Base-by-base conservation (phyloP, 495 filamentous ascomycete genomes). In the Penicillium argentinense region DNA sequence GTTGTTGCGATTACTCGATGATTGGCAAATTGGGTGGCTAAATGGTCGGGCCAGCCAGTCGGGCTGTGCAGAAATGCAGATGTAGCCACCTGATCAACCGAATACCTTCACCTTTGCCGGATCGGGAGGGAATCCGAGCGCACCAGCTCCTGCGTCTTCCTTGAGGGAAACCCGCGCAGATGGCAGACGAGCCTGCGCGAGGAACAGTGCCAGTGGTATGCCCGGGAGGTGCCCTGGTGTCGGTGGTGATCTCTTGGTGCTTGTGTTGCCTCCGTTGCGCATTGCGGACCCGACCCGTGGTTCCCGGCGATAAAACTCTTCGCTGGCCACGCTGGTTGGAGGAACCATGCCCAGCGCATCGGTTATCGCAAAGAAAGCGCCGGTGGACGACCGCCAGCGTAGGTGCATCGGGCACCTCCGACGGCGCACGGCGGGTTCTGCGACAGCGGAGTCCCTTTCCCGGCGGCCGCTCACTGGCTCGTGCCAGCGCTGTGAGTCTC, bases 391-490 rank as follows among this genome's bases (percentile, higher is more conserved):
- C n/a, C n/a, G n/a, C n/a, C n/a, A n/a, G n/a, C n/a, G n/a, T n/a
- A 27, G 19, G 17, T 5, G 3, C 42, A 44, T 62, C 59, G 59
- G 59, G 45, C 55, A 59, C 47, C 59, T 62, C 59, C 59, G 59
- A 58, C 23, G 16, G 22, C 9, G 28, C 5, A 36, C 16, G n/a
- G n/a, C n/a, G n/a, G n/a, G n/a, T n/a, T n/a, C n/a, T n/a, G n/a
- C n/a, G n/a, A n/a, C n/a, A n/a, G n/a, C n/a, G n/a, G n/a, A n/a
- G n/a, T n/a, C n/a, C n/a, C 7, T 2, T 36, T 21, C 16, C 16
- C 8, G 33, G 16, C 8, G 16, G 33, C 9, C 33, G n/a, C n/a
- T n/a, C 17, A 9, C 16, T 7, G 18, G 16, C 16, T 59, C n/a
- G n/a, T n/a, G n/a, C n/a, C n/a, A n/a, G n/a, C n/a, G n/a, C n/a